Percentiles rank a stretch among this genome's conserved stretches.
These are phyloP conservation scores for Coprinopsis cinerea DNA, from an alignment of 768 basidiomycete genomes.

Conservation along the genomic window DNA sequence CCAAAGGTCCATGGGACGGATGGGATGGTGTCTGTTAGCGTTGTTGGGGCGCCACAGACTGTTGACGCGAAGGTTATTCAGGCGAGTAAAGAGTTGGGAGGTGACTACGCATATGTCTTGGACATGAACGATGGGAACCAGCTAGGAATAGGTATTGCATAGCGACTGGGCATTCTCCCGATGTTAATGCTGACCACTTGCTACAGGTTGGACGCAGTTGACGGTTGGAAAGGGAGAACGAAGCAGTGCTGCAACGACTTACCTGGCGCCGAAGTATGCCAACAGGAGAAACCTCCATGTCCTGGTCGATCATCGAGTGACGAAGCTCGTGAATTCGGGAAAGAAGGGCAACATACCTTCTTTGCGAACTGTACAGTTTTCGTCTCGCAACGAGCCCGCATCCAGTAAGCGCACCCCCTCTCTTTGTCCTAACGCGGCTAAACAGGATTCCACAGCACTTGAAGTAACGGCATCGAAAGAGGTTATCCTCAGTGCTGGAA, in stretches of 20 bases:
- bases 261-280: slow-evolving; percentile 22
- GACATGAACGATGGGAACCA: slow-evolving; percentile 39
- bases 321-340: slow-evolving; percentile 16
- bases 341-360: slow-evolving; percentile 4
- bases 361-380: slow-evolving; percentile 16
- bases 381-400: background rate
- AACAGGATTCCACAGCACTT: background rate
- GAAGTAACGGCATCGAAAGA: slow-evolving; percentile 22
- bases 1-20: slow-evolving; percentile 25
- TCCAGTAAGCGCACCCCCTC: background rate
- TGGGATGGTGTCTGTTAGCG: slow-evolving; percentile 23
- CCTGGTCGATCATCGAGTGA: slow-evolving; percentile 21
- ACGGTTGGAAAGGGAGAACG: slow-evolving; percentile 8
- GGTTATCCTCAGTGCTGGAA: slow-evolving; percentile 27
- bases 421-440: background rate
- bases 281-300: slow-evolving; percentile 25
- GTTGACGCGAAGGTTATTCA: slow-evolving; percentile 29
- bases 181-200: background rate
- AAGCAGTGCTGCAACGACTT: slow-evolving; percentile 25
- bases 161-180: background rate
- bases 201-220: slow-evolving; percentile 8
- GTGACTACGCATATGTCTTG: slow-evolving; percentile 32
- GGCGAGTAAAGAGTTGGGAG: slow-evolving; percentile 26
- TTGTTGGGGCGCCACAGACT: slow-evolving; percentile 21
- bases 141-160: slow-evolving; percentile 20